Conservation (phyloP, 2,329 filamentous ascomycete genomes). For the Penicillium sp. region DNA sequence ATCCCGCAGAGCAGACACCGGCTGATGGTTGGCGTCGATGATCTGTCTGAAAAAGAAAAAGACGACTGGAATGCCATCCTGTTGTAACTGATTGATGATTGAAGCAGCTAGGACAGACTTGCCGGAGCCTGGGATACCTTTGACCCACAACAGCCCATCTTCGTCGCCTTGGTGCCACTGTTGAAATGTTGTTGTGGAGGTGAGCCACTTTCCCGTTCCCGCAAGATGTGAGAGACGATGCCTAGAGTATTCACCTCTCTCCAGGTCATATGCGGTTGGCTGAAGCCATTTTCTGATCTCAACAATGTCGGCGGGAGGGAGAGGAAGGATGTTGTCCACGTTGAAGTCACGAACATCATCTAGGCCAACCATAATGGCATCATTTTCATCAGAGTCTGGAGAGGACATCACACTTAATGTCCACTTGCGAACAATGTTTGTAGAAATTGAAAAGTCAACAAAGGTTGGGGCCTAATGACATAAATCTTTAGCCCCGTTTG, state of each 20-base stretch:
- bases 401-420: not conserved
- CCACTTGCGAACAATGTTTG: not conserved
- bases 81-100: conserved; percentile 10
- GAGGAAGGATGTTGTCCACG: not conserved
- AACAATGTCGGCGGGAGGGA: not conserved
- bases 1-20: conserved; percentile 17
- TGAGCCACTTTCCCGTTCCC: not conserved
- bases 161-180: conserved; percentile 15
- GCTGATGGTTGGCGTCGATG: conserved; percentile 20
- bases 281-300: not conserved
- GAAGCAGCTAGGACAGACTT: conserved; percentile 28
- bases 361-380: not conserved
- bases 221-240: not conserved
- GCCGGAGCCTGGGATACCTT: conserved; percentile 26
- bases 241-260: not conserved
- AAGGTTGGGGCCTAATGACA: not conserved
- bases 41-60: conserved; percentile 29
- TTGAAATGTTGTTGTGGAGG: conserved; percentile 6
- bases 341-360: not conserved
- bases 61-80: conserved; percentile 9
- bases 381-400: not conserved
- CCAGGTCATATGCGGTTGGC: not conserved
- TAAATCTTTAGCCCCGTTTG: not conserved
- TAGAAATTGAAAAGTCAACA: not conserved
- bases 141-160: conserved; percentile 23